These are phyloP conservation scores for Boletus smithii DNA, from an alignment of 1,284 basidiomycete species.

Conservation along the genomic window DNA sequence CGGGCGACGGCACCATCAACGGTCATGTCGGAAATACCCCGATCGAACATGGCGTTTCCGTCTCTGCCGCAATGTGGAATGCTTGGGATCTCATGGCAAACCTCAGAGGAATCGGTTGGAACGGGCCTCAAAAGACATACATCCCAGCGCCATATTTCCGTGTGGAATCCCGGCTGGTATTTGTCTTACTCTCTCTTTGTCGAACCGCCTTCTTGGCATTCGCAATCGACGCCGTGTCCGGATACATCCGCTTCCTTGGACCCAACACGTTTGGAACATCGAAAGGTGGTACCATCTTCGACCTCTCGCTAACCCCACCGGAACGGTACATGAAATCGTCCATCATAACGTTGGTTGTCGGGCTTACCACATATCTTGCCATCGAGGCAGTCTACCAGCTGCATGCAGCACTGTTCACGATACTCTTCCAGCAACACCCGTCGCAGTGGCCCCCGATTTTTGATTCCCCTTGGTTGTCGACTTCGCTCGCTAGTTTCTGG, in stretches of 20 bases:
- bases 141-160: constrained; percentile 12
- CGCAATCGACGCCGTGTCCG: constrained; percentile 8
- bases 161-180: constrained; percentile 21
- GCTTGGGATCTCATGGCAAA: constrained; percentile 29
- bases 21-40: neutral
- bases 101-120: constrained; percentile 31
- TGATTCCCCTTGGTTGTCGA: constrained; percentile 38
- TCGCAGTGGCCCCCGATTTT: constrained; percentile 44
- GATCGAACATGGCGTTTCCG: neutral
- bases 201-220: constrained; percentile 9
- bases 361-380: constrained; percentile 39
- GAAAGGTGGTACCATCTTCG: constrained; percentile 48
- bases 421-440: constrained; percentile 36
- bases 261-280: constrained; percentile 24
- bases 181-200: constrained; percentile 19
- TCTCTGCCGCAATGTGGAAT: constrained; percentile 25
- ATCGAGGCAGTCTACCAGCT: constrained; percentile 45
- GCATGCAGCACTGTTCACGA: constrained; percentile 41
- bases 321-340: constrained; percentile 44
- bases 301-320: constrained; percentile 39
- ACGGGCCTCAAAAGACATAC: constrained; percentile 7
- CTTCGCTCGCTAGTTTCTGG: constrained; percentile 44
- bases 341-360: constrained; percentile 40
- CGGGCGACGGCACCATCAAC: neutral
- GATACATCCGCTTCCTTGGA: constrained; percentile 14